Base-by-base conservation (phyloP, 164 flowering plant genomes). In the Nymphaea thermarum region DNA sequence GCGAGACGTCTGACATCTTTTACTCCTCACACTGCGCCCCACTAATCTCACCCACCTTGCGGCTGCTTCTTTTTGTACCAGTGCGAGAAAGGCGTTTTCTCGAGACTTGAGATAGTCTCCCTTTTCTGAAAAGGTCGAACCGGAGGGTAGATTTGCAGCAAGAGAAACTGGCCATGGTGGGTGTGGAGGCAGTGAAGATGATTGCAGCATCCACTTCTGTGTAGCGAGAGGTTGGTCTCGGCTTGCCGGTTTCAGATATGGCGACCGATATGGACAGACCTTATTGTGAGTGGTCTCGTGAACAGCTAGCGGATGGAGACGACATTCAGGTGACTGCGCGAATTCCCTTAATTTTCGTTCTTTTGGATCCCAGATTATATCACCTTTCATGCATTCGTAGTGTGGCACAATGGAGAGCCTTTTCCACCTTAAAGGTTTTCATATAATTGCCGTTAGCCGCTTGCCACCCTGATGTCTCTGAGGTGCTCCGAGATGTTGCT, bases 231-330 rank as follows among this genome's bases (percentile, higher is more conserved):
- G 57, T 51, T 51, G 57, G 57, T 51, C 12, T 5, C 57, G 57
- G 57, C 14, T 51, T 51, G 8, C 57, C 14, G 12, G 57, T 8
- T 51, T 51, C 57, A 8, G 71, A 63, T 44, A 72, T 72, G 75
- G 71, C 75, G 17, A 68, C 68, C 65, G 75, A 72, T 15, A 68
- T 60, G 64, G 75, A 45, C 65, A 63, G 60, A 60, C 44, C 71
- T 68, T 68, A 72, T 68, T 59, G 68, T n/a, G 71, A 68, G 7
- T 72, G 75, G 75, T 47, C 75, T 16, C 68, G 43, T n/a, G 71
- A 72, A 4, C 47, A 68, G 65, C 18, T 65, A 16, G 17, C 75
- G 4, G 67, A 62, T 63, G 44, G 60, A 41, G 63, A 41, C 15
- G 60, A 65, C 68, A 60, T 62, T 53, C 66, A 42, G 66, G 73